phyloP scores from a whole-genome alignment of 2,329 filamentous ascomycete genomes.

The Fonsecaea nubica region DNA sequence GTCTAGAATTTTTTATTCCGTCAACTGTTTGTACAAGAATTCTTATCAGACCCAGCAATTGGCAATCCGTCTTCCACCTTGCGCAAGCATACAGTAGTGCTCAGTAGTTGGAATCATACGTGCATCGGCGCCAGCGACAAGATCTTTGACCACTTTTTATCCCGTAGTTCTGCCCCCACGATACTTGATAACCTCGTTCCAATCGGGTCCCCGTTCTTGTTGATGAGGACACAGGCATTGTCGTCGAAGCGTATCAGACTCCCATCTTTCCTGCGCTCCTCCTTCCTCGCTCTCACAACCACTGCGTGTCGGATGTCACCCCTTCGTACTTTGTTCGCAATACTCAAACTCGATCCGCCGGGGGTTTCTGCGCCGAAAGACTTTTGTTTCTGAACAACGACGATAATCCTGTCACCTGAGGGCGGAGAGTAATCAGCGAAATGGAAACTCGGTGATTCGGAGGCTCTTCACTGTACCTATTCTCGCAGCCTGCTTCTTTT shows the following conservation, averaged over 20 bases:
- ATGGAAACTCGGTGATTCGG: neutral
- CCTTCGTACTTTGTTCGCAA: constrained; percentile 90
- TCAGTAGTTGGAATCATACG: constrained; percentile 48
- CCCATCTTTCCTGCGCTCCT: constrained; percentile 84
- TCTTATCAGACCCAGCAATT: neutral
- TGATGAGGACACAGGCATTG: constrained; percentile 96
- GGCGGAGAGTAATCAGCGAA: neutral
- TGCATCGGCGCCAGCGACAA: constrained; percentile 89
- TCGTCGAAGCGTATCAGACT: constrained; percentile 93
- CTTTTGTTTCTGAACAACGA: constrained; percentile 96
- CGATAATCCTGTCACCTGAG: constrained; percentile 91
- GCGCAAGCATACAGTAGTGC: neutral
- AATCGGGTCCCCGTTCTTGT: constrained; percentile 94
- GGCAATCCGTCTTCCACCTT: neutral
- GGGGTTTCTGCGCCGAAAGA: constrained; percentile 68
- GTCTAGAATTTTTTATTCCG: neutral
- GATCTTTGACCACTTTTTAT: constrained; percentile 98
- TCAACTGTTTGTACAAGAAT: constrained; percentile 11
- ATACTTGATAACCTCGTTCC: constrained; percentile 90
- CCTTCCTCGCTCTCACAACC: constrained; percentile 88
- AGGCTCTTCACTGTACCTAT: constrained; percentile 70
- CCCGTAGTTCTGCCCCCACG: constrained; percentile 85
- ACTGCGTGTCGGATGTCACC: constrained; percentile 97
- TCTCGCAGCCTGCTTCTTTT: constrained; percentile 78
- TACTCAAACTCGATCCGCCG: constrained; percentile 73